Conservation (phyloP, 1,284 basidiomycete species). For the Rhodotorula mucilaginosa region DNA sequence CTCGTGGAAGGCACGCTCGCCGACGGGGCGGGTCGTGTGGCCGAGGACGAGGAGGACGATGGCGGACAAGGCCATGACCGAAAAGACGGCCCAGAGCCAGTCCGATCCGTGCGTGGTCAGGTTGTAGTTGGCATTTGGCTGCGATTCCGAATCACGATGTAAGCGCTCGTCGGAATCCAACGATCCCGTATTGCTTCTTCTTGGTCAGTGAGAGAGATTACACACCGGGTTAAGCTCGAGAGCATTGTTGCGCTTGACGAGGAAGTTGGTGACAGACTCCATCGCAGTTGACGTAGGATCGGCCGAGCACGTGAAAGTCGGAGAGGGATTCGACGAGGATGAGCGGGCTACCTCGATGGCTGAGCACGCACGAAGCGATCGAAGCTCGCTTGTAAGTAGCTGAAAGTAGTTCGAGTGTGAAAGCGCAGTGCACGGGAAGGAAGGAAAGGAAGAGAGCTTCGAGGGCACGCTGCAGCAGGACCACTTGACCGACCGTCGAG, state of each 20-base stretch:
- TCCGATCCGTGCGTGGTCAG: constrained; percentile 52
- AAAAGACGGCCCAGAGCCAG: constrained; percentile 54
- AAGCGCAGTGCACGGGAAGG: no score
- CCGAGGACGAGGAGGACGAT: constrained; percentile 48
- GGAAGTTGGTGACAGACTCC: background rate
- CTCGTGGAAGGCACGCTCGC: constrained; percentile 56
- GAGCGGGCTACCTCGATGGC: background rate
- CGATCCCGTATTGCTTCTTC: background rate
- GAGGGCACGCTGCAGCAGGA: no score
- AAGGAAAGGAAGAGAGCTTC: background rate
- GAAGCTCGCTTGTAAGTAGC: no score
- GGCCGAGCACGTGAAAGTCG: no score
- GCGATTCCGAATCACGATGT: no score
- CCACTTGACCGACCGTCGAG: no score
- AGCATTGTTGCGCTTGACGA: constrained; percentile 22
- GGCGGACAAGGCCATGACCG: constrained; percentile 46
- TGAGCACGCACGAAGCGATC: background rate
- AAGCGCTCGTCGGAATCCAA: background rate
- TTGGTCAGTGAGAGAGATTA: background rate
- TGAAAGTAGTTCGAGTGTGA: background rate
- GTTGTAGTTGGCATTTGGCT: constrained; percentile 46
- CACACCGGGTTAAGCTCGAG: constrained; percentile 16
- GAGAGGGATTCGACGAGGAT: no score
- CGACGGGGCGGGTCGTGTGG: constrained; percentile 51
- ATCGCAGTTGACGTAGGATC: background rate